Evolutionary conservation across 2,329 filamentous ascomycete genomes (phyloP).

Genomic region (Kalmusia sp.): DNA sequence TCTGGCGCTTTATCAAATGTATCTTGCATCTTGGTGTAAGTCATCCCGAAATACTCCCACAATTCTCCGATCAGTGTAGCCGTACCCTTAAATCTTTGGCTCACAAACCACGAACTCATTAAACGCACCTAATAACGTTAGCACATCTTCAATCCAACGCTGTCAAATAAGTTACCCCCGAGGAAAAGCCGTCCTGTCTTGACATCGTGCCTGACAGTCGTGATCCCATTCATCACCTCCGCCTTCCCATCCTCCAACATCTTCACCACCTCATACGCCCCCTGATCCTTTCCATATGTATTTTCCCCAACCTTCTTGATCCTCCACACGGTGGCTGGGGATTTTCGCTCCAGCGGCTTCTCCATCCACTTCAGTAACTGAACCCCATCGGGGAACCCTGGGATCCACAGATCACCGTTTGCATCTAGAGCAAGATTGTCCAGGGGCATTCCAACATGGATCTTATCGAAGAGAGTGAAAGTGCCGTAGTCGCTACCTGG

Average conservation of each 20-base stretch:
- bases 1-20: no score
- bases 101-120: slow-evolving; percentile 7
- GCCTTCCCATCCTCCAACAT: slow-evolving; percentile 34
- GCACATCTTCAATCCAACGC: not conserved
- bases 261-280: slow-evolving; percentile 30
- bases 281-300: not conserved
- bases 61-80: no score
- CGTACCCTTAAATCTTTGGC: not conserved
- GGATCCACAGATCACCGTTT: slow-evolving; percentile 32
- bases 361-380: slow-evolving; percentile 18
- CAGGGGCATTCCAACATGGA: slow-evolving; percentile 31
- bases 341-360: slow-evolving; percentile 20
- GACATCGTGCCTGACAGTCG: slow-evolving; percentile 34
- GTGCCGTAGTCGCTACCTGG: no score
- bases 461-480: slow-evolving; percentile 27
- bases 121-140: not conserved
- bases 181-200: slow-evolving; percentile 35
- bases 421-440: slow-evolving; percentile 36
- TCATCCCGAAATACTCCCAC: not conserved
- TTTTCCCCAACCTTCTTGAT: slow-evolving; percentile 21
- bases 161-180: slow-evolving; percentile 21
- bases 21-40: not conserved
- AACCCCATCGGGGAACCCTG: slow-evolving; percentile 25
- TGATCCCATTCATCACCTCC: slow-evolving; percentile 28
- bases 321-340: slow-evolving; percentile 28